Conservation (phyloP, 2,329 filamentous ascomycete species). For the Purpureocillium lavendulum region DNA sequence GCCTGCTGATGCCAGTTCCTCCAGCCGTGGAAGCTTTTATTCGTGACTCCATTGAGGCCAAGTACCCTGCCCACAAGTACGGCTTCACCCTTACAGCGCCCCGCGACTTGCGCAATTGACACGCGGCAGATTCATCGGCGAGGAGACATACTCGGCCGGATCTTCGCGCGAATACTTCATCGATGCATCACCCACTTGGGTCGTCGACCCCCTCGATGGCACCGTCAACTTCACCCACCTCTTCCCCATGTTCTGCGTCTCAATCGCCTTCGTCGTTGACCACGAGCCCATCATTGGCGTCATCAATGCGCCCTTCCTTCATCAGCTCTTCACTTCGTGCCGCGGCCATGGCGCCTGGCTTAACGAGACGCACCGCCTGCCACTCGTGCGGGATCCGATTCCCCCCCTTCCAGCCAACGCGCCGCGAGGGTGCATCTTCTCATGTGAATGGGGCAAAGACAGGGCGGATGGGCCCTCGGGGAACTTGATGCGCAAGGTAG, state of each 20-base stretch:
- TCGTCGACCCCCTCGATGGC: conserved; percentile 69
- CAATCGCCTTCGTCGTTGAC: conserved; percentile 58
- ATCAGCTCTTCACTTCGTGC: conserved; percentile 62
- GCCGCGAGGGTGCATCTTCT: conserved; percentile 62
- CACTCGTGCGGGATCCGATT: conserved; percentile 53
- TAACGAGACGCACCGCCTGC: conserved; percentile 54
- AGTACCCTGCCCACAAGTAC: conserved; percentile 59
- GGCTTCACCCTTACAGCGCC: conserved; percentile 12
- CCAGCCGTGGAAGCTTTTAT: conserved; percentile 67
- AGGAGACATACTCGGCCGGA: conserved; percentile 67
- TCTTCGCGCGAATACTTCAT: conserved; percentile 60
- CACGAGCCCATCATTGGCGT: conserved; percentile 58
- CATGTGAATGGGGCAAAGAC: conserved; percentile 76
- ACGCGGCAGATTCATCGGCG: conserved; percentile 54
- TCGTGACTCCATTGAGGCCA: conserved; percentile 43
- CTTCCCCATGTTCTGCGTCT: conserved; percentile 76
- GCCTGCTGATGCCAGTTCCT: background rate
- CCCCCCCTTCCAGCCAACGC: conserved; percentile 56
- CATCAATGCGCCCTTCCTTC: conserved; percentile 62
- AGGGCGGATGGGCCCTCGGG: conserved; percentile 56
- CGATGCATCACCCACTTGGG: conserved; percentile 57
- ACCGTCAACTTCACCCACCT: conserved; percentile 77
- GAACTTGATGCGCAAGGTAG: conserved; percentile 63
- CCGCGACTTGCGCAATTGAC: background rate
- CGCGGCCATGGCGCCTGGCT: conserved; percentile 59